These are phyloP conservation scores for Lentinula boryana DNA, from an alignment of 768 basidiomycete genomes.

Conservation along the genomic window DNA sequence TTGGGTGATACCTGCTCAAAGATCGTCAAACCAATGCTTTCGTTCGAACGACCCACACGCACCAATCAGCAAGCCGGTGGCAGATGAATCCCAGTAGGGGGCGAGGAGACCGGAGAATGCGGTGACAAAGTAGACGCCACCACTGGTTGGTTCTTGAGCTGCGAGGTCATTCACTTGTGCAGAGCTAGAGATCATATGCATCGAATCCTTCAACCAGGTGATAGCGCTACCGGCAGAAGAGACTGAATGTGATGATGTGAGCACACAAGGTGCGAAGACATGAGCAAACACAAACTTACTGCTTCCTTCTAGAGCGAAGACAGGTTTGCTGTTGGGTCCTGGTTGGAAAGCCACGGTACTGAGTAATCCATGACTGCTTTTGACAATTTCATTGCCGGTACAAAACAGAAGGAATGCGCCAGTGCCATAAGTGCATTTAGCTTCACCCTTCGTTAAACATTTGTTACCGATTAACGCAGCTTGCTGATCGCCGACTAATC, in stretches of 20 bases:
- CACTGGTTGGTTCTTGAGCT: conserved; percentile 66
- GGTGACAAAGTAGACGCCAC: conserved; percentile 93
- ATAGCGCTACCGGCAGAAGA: conserved; percentile 94
- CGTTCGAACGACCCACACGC: conserved; percentile 6
- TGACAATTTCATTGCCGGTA: conserved; percentile 82
- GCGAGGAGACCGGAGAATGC: conserved; percentile 95
- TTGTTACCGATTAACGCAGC: conserved; percentile 96
- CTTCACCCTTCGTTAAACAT: conserved; percentile 84
- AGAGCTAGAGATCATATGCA: conserved; percentile 75
- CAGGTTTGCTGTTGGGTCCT: conserved; percentile 67
- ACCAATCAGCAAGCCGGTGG: conserved; percentile 86
- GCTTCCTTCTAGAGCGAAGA: conserved; percentile 92
- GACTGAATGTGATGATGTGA: conserved; percentile 35
- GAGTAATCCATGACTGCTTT: conserved; percentile 81
- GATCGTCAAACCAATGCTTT: not conserved
- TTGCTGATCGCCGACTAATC: conserved; percentile 97
- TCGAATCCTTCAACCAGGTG: conserved; percentile 94
- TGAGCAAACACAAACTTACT: conserved; percentile 46
- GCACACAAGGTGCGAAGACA: not conserved
- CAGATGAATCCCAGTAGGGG: conserved; percentile 97
- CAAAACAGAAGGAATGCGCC: conserved; percentile 96
- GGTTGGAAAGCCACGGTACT: conserved; percentile 93
- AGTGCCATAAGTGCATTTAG: conserved; percentile 98
- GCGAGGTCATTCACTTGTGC: conserved; percentile 84
- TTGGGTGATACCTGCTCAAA: conserved; percentile 57